Base-by-base conservation (phyloP, 2,329 filamentous ascomycete species). In the Cadophora sp. region DNA sequence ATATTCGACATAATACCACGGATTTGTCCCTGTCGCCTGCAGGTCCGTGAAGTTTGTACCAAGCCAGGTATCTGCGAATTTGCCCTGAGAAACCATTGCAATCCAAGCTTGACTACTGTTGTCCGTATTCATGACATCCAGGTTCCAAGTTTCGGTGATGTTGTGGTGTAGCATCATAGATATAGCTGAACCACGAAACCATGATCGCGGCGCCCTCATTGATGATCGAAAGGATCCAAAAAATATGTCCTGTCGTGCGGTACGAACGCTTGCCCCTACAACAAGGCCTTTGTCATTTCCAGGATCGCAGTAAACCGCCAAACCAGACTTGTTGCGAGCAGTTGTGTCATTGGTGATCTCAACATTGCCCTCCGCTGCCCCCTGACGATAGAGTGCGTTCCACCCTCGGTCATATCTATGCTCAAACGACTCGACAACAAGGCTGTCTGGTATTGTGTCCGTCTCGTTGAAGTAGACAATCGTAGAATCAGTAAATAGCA, bases 401-500 rank as follows among this genome's bases (percentile, higher is more conserved):
- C 11, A 43, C 4, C 39, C 39, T 18, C 16, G 11, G 13, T 43
- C 39, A 43, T 43, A 43, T 43, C 16, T 43, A 43, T 43, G 39
- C 39, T 13, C 39, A 18, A 14, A 43, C 3, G 39, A 43, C 11
- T 14, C 16, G 3, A 18, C 11, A 8, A 76, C n/a, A 3, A 14
- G 39, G 11, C 76, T 66, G 3, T 71, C 62, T 20, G 78, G 76
- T 14, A 80, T 64, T 18, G 62, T 73, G 8, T 71, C 71, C 2
- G 82, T 81, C 67, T 84, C 83, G 70, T 84, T 84, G 78, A 84
- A 84, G 73, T 84, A 84, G 4, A 81, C 75, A 58, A 84, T 81
- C 30, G 82, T 77, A 8, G 80, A 80, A 53, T 84, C 82, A 0
- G 82, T 84, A 68, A 80, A 84, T 13, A 82, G 69, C 20, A 77